These are phyloP conservation scores for Aaosphaeria arxii DNA, from an alignment of 2,329 filamentous ascomycete genomes.

Conservation along the genomic window DNA sequence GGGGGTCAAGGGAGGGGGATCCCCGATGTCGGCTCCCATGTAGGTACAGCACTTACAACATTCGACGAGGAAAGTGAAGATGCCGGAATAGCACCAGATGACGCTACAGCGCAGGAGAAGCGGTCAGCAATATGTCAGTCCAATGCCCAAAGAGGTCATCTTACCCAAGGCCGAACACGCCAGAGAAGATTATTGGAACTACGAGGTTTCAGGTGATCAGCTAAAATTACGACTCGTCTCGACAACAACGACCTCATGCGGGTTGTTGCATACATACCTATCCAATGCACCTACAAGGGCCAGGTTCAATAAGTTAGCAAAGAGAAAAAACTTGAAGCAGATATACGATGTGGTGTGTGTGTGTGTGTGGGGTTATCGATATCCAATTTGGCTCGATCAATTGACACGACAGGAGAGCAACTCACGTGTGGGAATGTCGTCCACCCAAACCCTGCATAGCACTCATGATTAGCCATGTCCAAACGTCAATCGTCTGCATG, in stretches of 20 bases:
- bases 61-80: constrained; percentile 84
- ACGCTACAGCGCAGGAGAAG: constrained; percentile 48
- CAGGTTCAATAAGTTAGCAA: too few species aligned
- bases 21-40: neutral
- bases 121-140: constrained; percentile 27
- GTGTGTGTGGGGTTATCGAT: too few species aligned
- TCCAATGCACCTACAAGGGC: constrained; percentile 47
- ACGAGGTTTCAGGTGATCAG: constrained; percentile 27
- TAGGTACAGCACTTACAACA: constrained; percentile 12
- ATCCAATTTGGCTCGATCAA: too few species aligned
- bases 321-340: too few species aligned
- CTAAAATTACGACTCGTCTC: constrained; percentile 20
- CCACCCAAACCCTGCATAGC: constrained; percentile 68
- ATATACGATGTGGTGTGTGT: too few species aligned
- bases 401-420: constrained; percentile 33
- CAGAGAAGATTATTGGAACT: constrained; percentile 51
- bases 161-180: constrained; percentile 46
- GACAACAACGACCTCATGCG: constrained; percentile 6
- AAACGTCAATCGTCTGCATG: constrained; percentile 18
- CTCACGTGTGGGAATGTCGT: constrained; percentile 70
- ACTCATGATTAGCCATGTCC: constrained; percentile 23
- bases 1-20: neutral
- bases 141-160: constrained; percentile 12
- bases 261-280: constrained; percentile 37
- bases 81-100: constrained; percentile 75